These are phyloP conservation scores for Cronartium quercuum DNA, from an alignment of 1,284 basidiomycete species.

Conservation along the genomic window DNA sequence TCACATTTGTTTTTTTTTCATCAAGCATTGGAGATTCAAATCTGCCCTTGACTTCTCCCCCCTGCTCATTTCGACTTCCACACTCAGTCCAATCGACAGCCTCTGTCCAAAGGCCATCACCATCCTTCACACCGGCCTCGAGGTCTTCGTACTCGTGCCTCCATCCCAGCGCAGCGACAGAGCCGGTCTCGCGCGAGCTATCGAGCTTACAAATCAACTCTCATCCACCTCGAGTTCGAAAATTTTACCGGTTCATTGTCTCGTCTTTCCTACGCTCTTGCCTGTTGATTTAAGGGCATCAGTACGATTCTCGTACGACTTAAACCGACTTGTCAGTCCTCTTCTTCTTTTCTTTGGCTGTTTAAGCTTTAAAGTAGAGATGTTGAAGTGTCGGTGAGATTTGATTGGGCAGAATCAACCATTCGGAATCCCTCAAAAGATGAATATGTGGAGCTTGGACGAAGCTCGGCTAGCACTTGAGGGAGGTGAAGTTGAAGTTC, in stretches of 20 bases:
- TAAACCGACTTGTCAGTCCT: constrained; percentile 9
- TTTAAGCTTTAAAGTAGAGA: not conserved
- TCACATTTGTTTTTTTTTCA: not conserved
- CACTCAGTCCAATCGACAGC: not conserved
- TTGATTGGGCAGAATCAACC: not conserved
- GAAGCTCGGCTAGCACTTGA: not conserved
- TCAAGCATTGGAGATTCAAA: constrained; percentile 32
- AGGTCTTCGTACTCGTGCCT: constrained; percentile 19
- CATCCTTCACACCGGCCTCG: constrained; percentile 12
- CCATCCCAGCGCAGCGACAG: not conserved
- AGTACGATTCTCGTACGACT: not conserved
- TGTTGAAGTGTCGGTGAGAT: not conserved
- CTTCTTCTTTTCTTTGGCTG: not conserved
- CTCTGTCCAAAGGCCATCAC: not conserved
- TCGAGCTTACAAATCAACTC: not conserved
- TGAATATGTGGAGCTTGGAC: constrained; percentile 18
- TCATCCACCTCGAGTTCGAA: not conserved
- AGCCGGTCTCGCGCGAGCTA: not conserved
- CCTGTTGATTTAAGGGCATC: constrained; percentile 23
- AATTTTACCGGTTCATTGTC: constrained; percentile 10
- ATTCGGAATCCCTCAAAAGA: not conserved
- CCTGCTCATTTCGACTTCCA: not conserved
- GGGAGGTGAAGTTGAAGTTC: not conserved
- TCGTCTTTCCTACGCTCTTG: constrained; percentile 15
- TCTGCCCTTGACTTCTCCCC: not conserved